phyloP scores from a whole-genome alignment of 805 yeast species.

The Pichia exigua region DNA sequence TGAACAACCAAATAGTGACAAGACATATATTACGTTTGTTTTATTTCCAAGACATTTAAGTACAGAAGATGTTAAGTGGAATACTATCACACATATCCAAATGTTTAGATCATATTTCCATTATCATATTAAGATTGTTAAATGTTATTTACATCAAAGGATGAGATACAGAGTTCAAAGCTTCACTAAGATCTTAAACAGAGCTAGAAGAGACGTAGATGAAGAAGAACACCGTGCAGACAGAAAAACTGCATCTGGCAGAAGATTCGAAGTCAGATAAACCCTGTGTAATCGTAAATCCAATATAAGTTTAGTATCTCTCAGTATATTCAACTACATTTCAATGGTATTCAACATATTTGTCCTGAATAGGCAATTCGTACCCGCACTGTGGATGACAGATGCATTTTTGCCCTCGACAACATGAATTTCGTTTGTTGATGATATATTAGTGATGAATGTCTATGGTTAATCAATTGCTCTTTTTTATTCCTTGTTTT shows the following conservation, averaged over 20 bases:
- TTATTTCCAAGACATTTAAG: slow-evolving; percentile 74
- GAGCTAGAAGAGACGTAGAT: slow-evolving; percentile 91
- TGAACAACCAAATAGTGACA: slow-evolving; percentile 26
- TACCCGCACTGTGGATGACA: background rate
- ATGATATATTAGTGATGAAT: background rate
- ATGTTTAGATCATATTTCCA: slow-evolving; percentile 95
- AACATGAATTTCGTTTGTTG: background rate
- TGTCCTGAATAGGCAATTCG: background rate
- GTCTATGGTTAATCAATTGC: background rate
- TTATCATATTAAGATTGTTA: slow-evolving; percentile 96
- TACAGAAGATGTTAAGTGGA: slow-evolving; percentile 59
- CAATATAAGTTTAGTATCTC: background rate
- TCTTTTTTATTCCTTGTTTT: background rate
- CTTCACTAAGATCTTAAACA: slow-evolving; percentile 87
- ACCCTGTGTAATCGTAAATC: background rate
- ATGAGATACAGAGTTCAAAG: slow-evolving; percentile 95
- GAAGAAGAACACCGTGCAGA: slow-evolving; percentile 48
- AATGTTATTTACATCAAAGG: slow-evolving; percentile 96
- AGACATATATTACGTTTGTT: slow-evolving; percentile 54
- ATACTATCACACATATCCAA: slow-evolving; percentile 85
- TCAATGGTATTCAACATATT: no score
- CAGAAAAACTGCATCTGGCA: slow-evolving; percentile 66
- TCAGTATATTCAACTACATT: no score
- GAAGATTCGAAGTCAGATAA: slow-evolving; percentile 44
- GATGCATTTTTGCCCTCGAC: background rate